Evolutionary conservation across 139 green algal genomes (phyloP), one percentile per base, ranked within the genome.

Genomic region (Mychonastes homosphaera): DNA sequence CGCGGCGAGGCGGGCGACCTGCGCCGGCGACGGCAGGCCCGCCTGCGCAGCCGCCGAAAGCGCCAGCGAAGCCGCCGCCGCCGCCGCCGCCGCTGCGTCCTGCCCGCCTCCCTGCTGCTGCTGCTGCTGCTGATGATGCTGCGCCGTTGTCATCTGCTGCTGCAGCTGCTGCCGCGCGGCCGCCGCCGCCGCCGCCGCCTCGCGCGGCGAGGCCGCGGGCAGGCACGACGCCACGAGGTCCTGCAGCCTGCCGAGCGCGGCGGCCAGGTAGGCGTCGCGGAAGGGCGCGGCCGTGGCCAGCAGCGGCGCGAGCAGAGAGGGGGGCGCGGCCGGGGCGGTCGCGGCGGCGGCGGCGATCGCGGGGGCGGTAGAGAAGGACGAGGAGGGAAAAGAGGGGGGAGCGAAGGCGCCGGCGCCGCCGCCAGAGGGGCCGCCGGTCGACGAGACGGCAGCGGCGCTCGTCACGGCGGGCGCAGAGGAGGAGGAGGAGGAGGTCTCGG

Each of bases 151-250:
- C n/a, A 92, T 84, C 53, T 65, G 77, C 46, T 82, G 80, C 69
- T 94, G 85, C 51, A 95, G 79, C 36, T 94, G n/a, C 86, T 26
- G 82, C 79, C 2, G 81, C 63, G 3, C 71, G 76, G 16, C 82
- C 76, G 53, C 91, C 71, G 18, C 67, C 48, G 24, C 53, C 55
- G 4, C 46, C 52, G 50, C 78, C 79, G 35, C 79, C 79, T 1
- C 81, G 79, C 64, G 95, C 94, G 6, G 84, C 81, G 3, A 55
- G 55, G 1, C 41, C n/a, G n/a, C n/a, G n/a, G n/a, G n/a, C n/a
- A n/a, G n/a, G n/a, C n/a, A n/a, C n/a, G n/a, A n/a, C n/a, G n/a
- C 70, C 13, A 92, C 84, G 0, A 72, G 74, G 2, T 96, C 88
- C 12, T 67, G 73, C 66, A 95, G 77, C 3, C 81, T 68, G 6